Base-by-base conservation (phyloP, 1,284 basidiomycete genomes). In the Moniliophthora roreri region DNA sequence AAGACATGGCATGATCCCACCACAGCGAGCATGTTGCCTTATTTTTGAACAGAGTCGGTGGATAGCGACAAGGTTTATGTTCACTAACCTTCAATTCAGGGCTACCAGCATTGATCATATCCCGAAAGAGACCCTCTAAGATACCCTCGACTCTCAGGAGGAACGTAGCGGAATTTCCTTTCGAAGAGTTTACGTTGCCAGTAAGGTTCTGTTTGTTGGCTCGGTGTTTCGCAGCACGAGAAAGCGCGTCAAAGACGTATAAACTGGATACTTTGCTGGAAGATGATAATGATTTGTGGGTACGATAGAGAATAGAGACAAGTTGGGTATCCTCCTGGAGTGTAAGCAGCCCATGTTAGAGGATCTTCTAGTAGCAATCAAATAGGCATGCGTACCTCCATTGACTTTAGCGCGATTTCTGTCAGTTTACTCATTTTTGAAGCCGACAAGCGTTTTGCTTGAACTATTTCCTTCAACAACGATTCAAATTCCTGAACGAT, bases 191-290 rank as follows among this genome's bases (percentile, higher is more conserved):
- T 16, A 77, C 63, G 58, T 87, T 81, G 55, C 77, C 80, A 58
- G 77, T 74, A 16, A 83, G 69, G 52, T 76, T 76, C 50, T 84
- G 80, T 67, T 92, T 93, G 64, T 75, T 84, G 39, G 76, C 82
- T 50, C 84, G 78, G 58, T 76, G 75, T 57, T 83, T 79, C n/a
- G 91, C 91, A 15, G 88, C 91, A 52, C 94, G 84, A 41, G 91
- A 82, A 56, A 97, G 78, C 15, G 93, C 90, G 71, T 97, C 94
- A 66, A 97, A 91, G 40, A 88, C 85, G 70, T 97, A 97, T 53
- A 97, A 76, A 70, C 90, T 92, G 44, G 82, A 85, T 56, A 94
- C 82, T 66, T 96, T 94, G 58, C 78, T 72, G 16, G 78, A 66
- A 9, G 80, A 68, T 3, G 83, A 73, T 24, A 95, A 76, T 9